Conservation (phyloP, 441 rosid species). For the Arabidopsis hybrid region DNA sequence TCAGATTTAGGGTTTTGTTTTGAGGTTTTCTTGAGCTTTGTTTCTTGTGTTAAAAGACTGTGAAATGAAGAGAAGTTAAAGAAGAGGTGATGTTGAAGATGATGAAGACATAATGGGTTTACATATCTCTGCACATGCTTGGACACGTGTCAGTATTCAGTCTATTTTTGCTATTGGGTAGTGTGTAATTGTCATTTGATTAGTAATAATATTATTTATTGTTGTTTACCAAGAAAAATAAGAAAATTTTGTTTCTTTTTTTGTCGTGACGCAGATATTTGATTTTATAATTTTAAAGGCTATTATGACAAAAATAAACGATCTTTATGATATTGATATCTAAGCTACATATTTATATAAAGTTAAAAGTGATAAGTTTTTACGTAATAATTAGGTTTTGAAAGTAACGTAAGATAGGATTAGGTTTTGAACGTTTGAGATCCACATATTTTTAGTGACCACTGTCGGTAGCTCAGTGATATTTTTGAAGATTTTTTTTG, state of each 20-base stretch:
- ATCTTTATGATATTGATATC: background rate
- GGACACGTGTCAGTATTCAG: slow-evolving; percentile 28
- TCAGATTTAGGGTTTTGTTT: background rate
- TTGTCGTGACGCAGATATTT: slow-evolving; percentile 5
- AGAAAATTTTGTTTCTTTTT: background rate
- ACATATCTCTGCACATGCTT: slow-evolving; percentile 40
- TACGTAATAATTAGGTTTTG: slow-evolving; percentile 27
- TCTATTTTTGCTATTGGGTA: slow-evolving; percentile 11
- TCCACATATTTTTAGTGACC: slow-evolving; percentile 27
- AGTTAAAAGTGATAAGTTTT: background rate
- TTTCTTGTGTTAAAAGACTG: slow-evolving; percentile 28
- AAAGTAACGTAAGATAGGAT: slow-evolving; percentile 15
- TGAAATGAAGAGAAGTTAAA: slow-evolving; percentile 26
- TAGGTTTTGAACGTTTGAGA: slow-evolving; percentile 19
- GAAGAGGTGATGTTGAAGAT: slow-evolving; percentile 24
- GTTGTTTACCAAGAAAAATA: background rate
- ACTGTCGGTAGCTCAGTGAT: slow-evolving; percentile 28
- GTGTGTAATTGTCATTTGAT: slow-evolving; percentile 29
- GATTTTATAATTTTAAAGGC: background rate
- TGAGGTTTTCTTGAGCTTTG: background rate
- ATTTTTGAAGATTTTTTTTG: background rate
- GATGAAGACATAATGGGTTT: slow-evolving; percentile 23
- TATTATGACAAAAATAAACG: background rate
- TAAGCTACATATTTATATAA: background rate
- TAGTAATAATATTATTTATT: background rate